Percentiles rank a stretch among this genome's conserved stretches.
Conservation (phyloP, 495 filamentous ascomycete species). For the Aspergillus incahuasiensis region DNA sequence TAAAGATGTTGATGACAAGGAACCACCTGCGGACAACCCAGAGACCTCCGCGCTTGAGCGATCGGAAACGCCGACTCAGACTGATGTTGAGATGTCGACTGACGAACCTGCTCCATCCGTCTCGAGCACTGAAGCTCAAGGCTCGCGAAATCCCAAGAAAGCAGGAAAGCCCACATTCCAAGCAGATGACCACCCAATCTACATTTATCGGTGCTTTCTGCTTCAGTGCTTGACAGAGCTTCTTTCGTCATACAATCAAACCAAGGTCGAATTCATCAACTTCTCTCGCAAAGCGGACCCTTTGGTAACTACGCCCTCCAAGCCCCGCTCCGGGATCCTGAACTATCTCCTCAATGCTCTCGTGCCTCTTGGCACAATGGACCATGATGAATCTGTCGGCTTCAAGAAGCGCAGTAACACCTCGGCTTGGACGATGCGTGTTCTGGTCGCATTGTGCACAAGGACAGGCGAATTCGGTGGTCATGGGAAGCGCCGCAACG, state of each 20-base stretch:
- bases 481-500: slow-evolving; percentile 32
- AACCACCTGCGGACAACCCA: slow-evolving; percentile 43
- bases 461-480: slow-evolving; percentile 71
- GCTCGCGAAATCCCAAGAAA: slow-evolving; percentile 50
- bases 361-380: slow-evolving; percentile 71
- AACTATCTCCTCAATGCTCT: slow-evolving; percentile 89
- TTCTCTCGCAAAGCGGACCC: slow-evolving; percentile 88
- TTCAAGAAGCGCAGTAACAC: slow-evolving; percentile 82
- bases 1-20: slow-evolving; percentile 83
- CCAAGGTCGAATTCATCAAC: slow-evolving; percentile 98
- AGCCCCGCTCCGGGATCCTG: slow-evolving; percentile 85
- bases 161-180: slow-evolving; percentile 76
- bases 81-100: slow-evolving; percentile 48
- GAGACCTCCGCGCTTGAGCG: slow-evolving; percentile 39
- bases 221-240: slow-evolving; percentile 91
- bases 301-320: slow-evolving; percentile 79
- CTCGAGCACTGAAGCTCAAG: slow-evolving; percentile 28
- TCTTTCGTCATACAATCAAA: slow-evolving; percentile 85
- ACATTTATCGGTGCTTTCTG: slow-evolving; percentile 93
- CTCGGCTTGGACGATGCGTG: slow-evolving; percentile 75
- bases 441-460: slow-evolving; percentile 79
- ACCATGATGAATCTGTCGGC: slow-evolving; percentile 65
- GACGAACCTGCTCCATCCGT: slow-evolving; percentile 38
- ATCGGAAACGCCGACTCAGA: slow-evolving; percentile 40
- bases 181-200: slow-evolving; percentile 88